These are phyloP conservation scores for Cladosporium sp. DNA, from an alignment of 2,329 filamentous ascomycete genomes.

Conservation along the genomic window DNA sequence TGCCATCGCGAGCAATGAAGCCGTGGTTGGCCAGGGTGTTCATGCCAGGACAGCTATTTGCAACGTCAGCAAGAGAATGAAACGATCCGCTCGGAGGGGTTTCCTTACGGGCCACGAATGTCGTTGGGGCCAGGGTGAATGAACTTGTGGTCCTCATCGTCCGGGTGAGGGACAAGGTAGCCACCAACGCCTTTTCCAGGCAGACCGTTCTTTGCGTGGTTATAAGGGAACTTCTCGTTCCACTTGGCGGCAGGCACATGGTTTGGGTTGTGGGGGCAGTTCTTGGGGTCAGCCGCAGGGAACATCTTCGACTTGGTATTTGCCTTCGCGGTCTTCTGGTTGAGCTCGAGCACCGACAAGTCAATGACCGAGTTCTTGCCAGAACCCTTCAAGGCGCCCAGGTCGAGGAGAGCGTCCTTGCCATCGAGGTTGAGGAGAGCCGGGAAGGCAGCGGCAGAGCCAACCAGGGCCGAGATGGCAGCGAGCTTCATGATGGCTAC, in stretches of 20 bases:
- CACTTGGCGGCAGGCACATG: constrained; percentile 9
- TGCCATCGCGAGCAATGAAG: constrained; percentile 37
- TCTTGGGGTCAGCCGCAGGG: constrained; percentile 5
- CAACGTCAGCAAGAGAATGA: constrained; percentile 16
- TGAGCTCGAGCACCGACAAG: not conserved
- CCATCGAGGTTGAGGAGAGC: constrained; percentile 5
- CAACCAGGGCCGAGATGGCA: constrained; percentile 2
- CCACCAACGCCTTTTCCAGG: constrained; percentile 32
- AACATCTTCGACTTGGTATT: constrained; percentile 1
- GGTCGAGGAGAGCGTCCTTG: not conserved
- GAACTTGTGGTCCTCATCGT: constrained; percentile 34
- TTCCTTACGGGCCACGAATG: constrained; percentile 29
- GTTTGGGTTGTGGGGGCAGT: constrained; percentile 3
- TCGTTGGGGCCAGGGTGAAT: constrained; percentile 31
- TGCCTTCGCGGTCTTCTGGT: not conserved
- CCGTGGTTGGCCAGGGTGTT: constrained; percentile 38
- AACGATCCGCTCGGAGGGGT: not conserved
- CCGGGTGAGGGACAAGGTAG: constrained; percentile 35
- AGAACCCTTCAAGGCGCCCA: not conserved
- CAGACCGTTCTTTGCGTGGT: constrained; percentile 16
- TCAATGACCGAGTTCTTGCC: not conserved
- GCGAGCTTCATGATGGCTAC: constrained; percentile 6
- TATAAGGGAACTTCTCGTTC: constrained; percentile 12
- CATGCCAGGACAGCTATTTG: constrained; percentile 32
- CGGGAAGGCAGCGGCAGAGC: constrained; percentile 6